phyloP scores from a whole-genome alignment of 352 stramenopile genomes.

The Phytophthora podocarpi region DNA sequence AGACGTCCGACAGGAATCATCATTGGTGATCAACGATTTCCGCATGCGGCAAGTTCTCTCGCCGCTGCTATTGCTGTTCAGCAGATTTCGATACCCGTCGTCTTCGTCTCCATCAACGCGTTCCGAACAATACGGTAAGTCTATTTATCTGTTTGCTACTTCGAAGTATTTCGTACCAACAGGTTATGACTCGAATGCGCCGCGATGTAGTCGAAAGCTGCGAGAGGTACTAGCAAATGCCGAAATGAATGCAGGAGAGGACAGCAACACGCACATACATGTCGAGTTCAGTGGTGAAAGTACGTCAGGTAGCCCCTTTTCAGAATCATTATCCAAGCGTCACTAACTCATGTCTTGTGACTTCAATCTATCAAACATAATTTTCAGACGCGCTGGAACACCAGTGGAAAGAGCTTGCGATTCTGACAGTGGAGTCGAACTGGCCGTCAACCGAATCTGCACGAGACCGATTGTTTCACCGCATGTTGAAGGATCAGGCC shows the following conservation, averaged over 20 bases:
- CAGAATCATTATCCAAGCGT: too few relatives aligned
- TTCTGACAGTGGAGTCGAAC: slow-evolving; percentile 51
- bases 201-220: slow-evolving; percentile 27
- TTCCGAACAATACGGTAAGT: slow-evolving; percentile 37
- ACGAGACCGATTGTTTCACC: slow-evolving; percentile 65
- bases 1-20: slow-evolving; percentile 49
- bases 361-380: background rate
- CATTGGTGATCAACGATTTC: slow-evolving; percentile 45
- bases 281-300: slow-evolving; percentile 72
- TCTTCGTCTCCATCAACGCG: slow-evolving; percentile 49
- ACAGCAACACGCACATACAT: slow-evolving; percentile 48
- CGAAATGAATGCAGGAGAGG: slow-evolving; percentile 1
- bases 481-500: slow-evolving; percentile 75
- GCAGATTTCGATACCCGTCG: slow-evolving; percentile 46
- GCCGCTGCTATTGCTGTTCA: slow-evolving; percentile 25
- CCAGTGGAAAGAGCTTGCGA: slow-evolving; percentile 64
- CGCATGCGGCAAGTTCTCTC: slow-evolving; percentile 19
- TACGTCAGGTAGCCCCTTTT: slow-evolving; percentile 18
- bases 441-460: slow-evolving; percentile 52
- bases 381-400: slow-evolving; percentile 58
- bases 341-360: background rate
- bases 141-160: background rate
- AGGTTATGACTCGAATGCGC: background rate
- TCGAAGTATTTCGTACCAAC: background rate
- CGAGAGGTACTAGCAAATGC: slow-evolving; percentile 20